Evolutionary conservation across 176 grass and related monocot species (phyloP).

Genomic region (Phoenix roebelenii): DNA sequence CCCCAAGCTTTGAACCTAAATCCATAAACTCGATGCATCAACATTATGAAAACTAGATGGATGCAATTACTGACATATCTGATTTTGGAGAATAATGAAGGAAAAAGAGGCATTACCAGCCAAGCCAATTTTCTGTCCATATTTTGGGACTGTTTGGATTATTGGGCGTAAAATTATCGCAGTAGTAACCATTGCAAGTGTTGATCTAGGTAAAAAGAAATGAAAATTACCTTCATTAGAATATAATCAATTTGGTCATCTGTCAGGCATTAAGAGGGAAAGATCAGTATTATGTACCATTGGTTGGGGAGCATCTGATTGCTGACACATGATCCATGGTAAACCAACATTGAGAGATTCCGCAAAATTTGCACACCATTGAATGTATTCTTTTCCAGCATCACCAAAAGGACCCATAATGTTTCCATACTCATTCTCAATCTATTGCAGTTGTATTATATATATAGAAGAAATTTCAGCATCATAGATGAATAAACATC

Average conservation of each 20-base stretch:
- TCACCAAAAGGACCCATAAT: constrained; percentile 29
- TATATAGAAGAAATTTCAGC: too few relatives aligned
- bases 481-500: too few relatives aligned
- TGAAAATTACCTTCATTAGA: too few relatives aligned
- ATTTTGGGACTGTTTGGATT: constrained; percentile 60
- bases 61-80: too few relatives aligned
- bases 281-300: constrained; percentile 17
- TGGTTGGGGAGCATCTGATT: constrained; percentile 49
- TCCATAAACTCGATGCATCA: not conserved
- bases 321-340: constrained; percentile 90
- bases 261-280: too few relatives aligned
- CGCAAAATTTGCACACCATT: constrained; percentile 76
- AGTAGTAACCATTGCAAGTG: constrained; percentile 80
- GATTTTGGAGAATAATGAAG: not conserved
- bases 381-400: constrained; percentile 45
- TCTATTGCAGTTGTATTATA: constrained; percentile 17
- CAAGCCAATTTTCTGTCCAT: constrained; percentile 92
- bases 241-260: too few relatives aligned
- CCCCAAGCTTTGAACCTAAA: constrained; percentile 78
- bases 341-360: constrained; percentile 42
- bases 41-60: too few relatives aligned
- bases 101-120: constrained; percentile 35
- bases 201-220: constrained; percentile 35
- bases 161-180: constrained; percentile 54
- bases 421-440: constrained; percentile 81